phyloP scores from a whole-genome alignment of 1,284 basidiomycete species.

The Cryptococcus sp. region DNA sequence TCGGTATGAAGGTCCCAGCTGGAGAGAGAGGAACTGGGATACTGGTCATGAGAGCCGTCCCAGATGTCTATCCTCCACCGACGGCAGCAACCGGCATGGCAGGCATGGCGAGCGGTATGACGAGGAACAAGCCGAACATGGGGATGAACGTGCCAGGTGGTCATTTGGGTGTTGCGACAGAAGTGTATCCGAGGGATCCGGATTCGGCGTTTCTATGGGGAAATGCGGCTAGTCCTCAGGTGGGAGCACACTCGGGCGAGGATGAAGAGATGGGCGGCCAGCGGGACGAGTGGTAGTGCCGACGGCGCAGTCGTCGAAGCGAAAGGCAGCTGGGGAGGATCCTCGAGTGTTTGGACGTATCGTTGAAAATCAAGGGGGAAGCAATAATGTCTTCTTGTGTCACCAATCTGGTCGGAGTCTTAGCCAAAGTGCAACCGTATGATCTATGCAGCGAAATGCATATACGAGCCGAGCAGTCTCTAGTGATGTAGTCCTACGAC shows the following conservation, averaged over 20 bases:
- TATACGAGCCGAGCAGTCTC: not conserved
- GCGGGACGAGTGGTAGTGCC: not conserved
- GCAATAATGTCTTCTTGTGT: no score
- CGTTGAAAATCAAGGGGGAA: no score
- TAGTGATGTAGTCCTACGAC: no score
- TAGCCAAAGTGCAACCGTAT: no score
- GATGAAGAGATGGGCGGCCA: not conserved
- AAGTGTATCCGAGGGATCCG: constrained; percentile 31
- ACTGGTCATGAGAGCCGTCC: constrained; percentile 12
- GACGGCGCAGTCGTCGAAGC: no score
- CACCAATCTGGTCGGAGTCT: no score
- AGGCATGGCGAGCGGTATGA: constrained; percentile 7
- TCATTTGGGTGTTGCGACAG: constrained; percentile 12
- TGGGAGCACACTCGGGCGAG: not conserved
- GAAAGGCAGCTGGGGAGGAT: no score
- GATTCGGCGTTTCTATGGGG: constrained; percentile 17
- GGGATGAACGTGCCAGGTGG: not conserved
- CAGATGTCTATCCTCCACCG: constrained; percentile 24
- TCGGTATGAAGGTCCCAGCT: constrained; percentile 7
- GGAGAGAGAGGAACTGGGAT: constrained; percentile 5
- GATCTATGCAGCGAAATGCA: not conserved
- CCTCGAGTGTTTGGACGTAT: no score
- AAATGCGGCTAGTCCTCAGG: not conserved
- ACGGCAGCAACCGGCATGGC: not conserved
- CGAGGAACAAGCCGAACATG: not conserved